Evolutionary conservation across 306 rosid species (phyloP), one percentile per base, ranked within the genome.

Genomic region (Glycine tomentella): DNA sequence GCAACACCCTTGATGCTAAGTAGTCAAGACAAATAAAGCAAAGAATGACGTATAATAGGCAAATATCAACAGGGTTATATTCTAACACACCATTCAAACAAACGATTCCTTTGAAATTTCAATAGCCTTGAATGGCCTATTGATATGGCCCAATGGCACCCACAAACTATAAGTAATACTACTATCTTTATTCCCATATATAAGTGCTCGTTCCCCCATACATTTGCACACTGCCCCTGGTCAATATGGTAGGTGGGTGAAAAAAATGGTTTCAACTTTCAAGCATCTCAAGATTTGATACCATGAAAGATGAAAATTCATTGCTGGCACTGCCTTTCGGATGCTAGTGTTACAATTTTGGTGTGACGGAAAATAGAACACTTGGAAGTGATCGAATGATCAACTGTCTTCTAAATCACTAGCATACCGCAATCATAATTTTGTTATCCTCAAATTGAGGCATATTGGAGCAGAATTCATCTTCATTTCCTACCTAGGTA

Each of bases 211-310:
- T 55, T 68, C 31, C 48, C 33, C 56, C 46, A 55, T 16, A 46
- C 11, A 46, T 9, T 46, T 46, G 51, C 52, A 45, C 56, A 40
- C 44, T 5, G 58, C 7, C 55, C 57, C 55, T 52, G 49, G 38
- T 20, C 15, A 3, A 80, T 9, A 42, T 12, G 15, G 7, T 49
- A 38, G 72, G 71, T 56, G 51, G 72, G 38, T 69, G 38, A 71
- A 48, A 72, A 64, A 50, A 65, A 9, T 40, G 33, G 67, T 25
- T 25, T 25, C 31, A 25, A 25, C 31, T 14, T 46, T 83, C 25
- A 58, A 25, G 74, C n/a, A 74, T 84, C 48, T 20, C 6, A 58
- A 75, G 46, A 74, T 80, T 38, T 84, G 81, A 59, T 46, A 75
- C 55, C 14, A 56, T 45, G 15, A 10, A 15, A 81, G 58, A 58